Base-by-base conservation (phyloP, 2,329 filamentous ascomycete species). In the Thielaviopsis euricoi region DNA sequence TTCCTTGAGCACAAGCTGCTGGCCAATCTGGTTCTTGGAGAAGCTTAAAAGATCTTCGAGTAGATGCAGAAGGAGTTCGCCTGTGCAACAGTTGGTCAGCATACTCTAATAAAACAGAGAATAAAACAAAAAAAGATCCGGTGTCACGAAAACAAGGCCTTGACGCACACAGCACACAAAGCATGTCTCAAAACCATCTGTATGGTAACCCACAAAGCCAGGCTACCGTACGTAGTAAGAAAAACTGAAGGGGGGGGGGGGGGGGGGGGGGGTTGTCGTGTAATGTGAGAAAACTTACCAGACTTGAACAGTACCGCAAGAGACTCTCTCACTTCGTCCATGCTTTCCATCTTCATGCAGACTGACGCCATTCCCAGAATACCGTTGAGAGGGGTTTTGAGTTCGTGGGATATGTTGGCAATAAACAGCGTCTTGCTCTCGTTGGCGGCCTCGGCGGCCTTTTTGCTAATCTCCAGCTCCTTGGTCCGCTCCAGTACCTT, bases 341-440 rank as follows among this genome's bases (percentile, higher is more conserved):
- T 72, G 64, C 95, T 88, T 53, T 90, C 84, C 67, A 95, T 89
- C 62, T 89, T 86, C 88, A 95, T 93, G 69, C 88, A 93, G 0
- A 95, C 86, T 0, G 89, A 86, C 64, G 86, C 90, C 85, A 96
- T 93, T 60, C 93, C 93, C 65, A 98, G 76, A 53, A 97, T 96
- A 13, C 91, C 93, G 66, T 97, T 97, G 59, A 97, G 76, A 0
- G 93, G 93, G 1, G 93, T 98, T 67, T 95, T 94, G 40, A 98
- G 76, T 69, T 97, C 81, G 64, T 84, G 81, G 0, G 82, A 85
- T 55, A 97, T 95, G 65, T 97, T 97, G 19, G 93, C 93, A 62
- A 98, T 94, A 72, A 97, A 97, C 9, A 97, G 76, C 0, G 93
- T 97, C 72, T 98, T 98, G 75, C 88, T 94, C 71, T 95, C 87